phyloP scores from a whole-genome alignment of 768 basidiomycete genomes.

The Tulasnella sp. region DNA sequence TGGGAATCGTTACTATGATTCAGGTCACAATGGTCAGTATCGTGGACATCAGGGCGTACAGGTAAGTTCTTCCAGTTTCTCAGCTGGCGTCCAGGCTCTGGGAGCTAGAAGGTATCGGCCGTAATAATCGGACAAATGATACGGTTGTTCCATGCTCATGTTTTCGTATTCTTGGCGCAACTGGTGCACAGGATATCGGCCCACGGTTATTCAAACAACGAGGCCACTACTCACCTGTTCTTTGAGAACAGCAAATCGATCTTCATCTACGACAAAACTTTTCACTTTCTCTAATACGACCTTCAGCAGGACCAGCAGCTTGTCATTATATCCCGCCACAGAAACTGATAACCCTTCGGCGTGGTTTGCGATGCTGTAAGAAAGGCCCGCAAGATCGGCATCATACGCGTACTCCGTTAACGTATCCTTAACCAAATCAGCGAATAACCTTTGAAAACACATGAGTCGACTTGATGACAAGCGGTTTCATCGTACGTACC shows the following conservation, averaged over 20 bases:
- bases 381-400: constrained; percentile 80
- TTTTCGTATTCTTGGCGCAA: constrained; percentile 70
- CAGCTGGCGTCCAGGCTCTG: constrained; percentile 60
- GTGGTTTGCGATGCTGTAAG: constrained; percentile 51
- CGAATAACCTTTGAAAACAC: constrained; percentile 44
- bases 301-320: constrained; percentile 55
- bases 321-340: constrained; percentile 85
- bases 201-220: constrained; percentile 12
- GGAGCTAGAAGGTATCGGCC: constrained; percentile 56
- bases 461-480: constrained; percentile 4
- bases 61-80: constrained; percentile 61
- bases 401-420: constrained; percentile 86
- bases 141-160: constrained; percentile 75
- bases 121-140: constrained; percentile 65
- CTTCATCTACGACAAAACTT: constrained; percentile 47
- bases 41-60: constrained; percentile 35
- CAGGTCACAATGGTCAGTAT: neutral
- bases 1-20: neutral
- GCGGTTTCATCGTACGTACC: constrained; percentile 30
- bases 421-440: constrained; percentile 76
- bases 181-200: constrained; percentile 28
- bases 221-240: constrained; percentile 48
- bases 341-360: constrained; percentile 53
- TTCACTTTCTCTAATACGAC: constrained; percentile 59
- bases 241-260: constrained; percentile 66